A percentile compares a stretch with the other conserved stretches of the same genome.
Evolutionary conservation across 805 yeast genomes (phyloP).

Genomic region (Henningerozyma blattae): DNA sequence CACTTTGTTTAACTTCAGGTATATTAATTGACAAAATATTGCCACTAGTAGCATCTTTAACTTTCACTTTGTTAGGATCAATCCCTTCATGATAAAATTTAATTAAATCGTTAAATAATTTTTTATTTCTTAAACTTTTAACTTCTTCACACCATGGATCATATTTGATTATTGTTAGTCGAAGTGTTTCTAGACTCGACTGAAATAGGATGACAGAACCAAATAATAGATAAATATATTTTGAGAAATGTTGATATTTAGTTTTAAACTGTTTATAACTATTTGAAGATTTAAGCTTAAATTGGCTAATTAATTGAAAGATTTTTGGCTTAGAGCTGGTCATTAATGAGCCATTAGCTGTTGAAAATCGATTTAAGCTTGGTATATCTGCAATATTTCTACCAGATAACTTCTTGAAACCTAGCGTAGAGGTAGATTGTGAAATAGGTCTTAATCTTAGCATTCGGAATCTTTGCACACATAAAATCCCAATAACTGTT

Average conservation of each 20-base stretch:
- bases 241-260: not conserved
- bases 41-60: slow-evolving; percentile 22
- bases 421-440: not conserved
- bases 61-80: slow-evolving; percentile 24
- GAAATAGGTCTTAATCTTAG: slow-evolving; percentile 2
- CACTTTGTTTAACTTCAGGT: slow-evolving; percentile 24
- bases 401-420: slow-evolving; percentile 3
- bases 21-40: slow-evolving; percentile 17
- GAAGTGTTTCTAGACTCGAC: slow-evolving; percentile 42
- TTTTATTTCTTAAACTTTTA: slow-evolving; percentile 33
- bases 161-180: slow-evolving; percentile 32
- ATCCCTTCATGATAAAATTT: slow-evolving; percentile 24
- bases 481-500: slow-evolving; percentile 33
- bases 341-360: slow-evolving; percentile 16
- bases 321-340: slow-evolving; percentile 12
- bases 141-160: slow-evolving; percentile 76
- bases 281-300: not conserved
- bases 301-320: slow-evolving; percentile 1
- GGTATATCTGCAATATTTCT: slow-evolving; percentile 24
- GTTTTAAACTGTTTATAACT: not conserved
- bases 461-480: slow-evolving; percentile 13
- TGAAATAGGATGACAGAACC: slow-evolving; percentile 42
- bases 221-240: slow-evolving; percentile 20
- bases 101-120: slow-evolving; percentile 24
- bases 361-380: slow-evolving; percentile 23